phyloP scores from a whole-genome alignment of 352 stramenopile species.

The Aphanomyces invadans region DNA sequence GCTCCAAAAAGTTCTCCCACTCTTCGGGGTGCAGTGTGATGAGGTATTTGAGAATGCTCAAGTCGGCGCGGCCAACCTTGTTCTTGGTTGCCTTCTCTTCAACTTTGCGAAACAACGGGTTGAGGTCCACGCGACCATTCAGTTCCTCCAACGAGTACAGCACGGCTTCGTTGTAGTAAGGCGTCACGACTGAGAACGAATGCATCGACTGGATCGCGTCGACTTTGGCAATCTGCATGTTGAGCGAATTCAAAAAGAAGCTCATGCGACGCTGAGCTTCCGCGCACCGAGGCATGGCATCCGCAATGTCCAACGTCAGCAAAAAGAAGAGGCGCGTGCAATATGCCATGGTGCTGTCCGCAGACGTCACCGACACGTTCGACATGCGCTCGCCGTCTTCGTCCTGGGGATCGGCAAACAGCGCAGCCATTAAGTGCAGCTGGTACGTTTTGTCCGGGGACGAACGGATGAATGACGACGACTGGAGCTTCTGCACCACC shows the following conservation, averaged over 20 bases:
- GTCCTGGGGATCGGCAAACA: conserved; percentile 54
- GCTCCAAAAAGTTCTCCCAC: conserved; percentile 83
- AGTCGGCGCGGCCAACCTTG: conserved; percentile 41
- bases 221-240: conserved; percentile 77
- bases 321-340: conserved; percentile 78
- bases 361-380: conserved; percentile 29
- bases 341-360: conserved; percentile 36
- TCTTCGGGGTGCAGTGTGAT: conserved; percentile 84
- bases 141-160: conserved; percentile 82
- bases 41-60: conserved; percentile 85
- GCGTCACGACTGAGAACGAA: conserved; percentile 84
- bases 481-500: conserved; percentile 37
- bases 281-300: conserved; percentile 60
- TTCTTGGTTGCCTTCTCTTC: conserved; percentile 74
- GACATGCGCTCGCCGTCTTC: conserved; percentile 51
- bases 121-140: conserved; percentile 71
- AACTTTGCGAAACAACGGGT: conserved; percentile 79
- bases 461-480: conserved; percentile 51
- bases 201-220: conserved; percentile 71
- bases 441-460: conserved; percentile 55
- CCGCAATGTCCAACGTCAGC: conserved; percentile 36
- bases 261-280: conserved; percentile 79
- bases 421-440: conserved; percentile 51
- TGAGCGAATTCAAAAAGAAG: conserved; percentile 80
- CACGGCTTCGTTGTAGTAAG: conserved; percentile 83